Evolutionary conservation across 768 basidiomycete genomes (phyloP).

Genomic region (Pleurotus tuber-regium): DNA sequence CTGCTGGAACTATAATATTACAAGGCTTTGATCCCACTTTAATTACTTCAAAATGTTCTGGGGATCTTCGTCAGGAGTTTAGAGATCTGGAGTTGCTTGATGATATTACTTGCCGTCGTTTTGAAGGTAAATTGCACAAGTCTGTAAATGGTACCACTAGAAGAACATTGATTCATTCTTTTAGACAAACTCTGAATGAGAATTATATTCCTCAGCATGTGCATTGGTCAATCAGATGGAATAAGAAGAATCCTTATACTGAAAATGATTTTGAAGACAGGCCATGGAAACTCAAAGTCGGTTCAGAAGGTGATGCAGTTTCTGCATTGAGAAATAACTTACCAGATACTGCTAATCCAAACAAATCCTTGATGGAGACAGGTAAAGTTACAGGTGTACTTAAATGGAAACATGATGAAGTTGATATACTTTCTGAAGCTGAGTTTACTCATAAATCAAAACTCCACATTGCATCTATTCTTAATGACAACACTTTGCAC

Average conservation of each 20-base stretch:
- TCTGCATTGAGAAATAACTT: not conserved
- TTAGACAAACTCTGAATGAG: slow-evolving; percentile 2
- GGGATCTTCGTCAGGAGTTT: too few relatives aligned
- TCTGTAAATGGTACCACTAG: slow-evolving; percentile 15
- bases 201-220: slow-evolving; percentile 18
- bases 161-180: slow-evolving; percentile 21
- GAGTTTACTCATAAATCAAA: too few relatives aligned
- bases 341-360: too few relatives aligned
- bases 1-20: slow-evolving; percentile 22
- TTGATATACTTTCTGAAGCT: too few relatives aligned
- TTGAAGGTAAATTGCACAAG: slow-evolving; percentile 16
- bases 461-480: too few relatives aligned
- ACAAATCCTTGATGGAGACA: too few relatives aligned
- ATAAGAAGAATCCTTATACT: slow-evolving; percentile 13
- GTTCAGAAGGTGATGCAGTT: not conserved
- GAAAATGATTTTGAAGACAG: not conserved
- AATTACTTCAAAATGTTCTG: slow-evolving; percentile 25
- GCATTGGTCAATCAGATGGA: slow-evolving; percentile 18
- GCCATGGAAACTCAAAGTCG: not conserved
- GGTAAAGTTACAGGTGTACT: too few relatives aligned
- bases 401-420: too few relatives aligned
- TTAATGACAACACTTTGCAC: too few relatives aligned
- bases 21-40: slow-evolving; percentile 20
- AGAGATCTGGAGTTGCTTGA: too few relatives aligned
- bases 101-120: slow-evolving; percentile 27